Evolutionary conservation across 495 filamentous ascomycete species (phyloP).

Genomic region (Podospora pseudopauciseta): DNA sequence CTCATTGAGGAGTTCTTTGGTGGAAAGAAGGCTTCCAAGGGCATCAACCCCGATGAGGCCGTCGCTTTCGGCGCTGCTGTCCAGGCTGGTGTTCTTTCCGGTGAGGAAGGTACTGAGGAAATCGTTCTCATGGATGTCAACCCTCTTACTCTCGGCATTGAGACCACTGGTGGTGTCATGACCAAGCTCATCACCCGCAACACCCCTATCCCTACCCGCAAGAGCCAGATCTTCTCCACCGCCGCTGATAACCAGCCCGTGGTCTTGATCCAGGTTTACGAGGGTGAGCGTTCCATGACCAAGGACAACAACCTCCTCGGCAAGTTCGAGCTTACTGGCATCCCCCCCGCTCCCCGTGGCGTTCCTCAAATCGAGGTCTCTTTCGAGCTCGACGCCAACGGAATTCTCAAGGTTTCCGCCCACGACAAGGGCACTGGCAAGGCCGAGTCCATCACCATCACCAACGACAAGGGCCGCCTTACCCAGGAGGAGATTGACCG

Average conservation of each 20-base stretch:
- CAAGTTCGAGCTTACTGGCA: conserved; percentile 96
- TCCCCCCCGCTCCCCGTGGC: conserved; percentile 89
- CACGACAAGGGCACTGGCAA: conserved; percentile 97
- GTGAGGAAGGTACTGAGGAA: conserved; percentile 71
- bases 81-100: conserved; percentile 91
- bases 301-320: conserved; percentile 96
- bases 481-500: conserved; percentile 96
- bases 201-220: conserved; percentile 93
- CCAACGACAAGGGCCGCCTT: conserved; percentile 96
- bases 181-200: conserved; percentile 94
- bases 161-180: conserved; percentile 98
- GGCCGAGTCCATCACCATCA: conserved; percentile 93
- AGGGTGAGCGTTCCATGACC: conserved; percentile 94
- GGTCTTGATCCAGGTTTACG: conserved; percentile 94
- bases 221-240: conserved; percentile 97
- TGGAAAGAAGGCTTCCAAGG: conserved; percentile 95
- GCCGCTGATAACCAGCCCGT: conserved; percentile 97
- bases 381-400: conserved; percentile 96
- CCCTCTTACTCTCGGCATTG: conserved; percentile 95
- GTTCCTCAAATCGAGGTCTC: conserved; percentile 98
- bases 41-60: conserved; percentile 98
- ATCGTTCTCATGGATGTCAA: conserved; percentile 98
- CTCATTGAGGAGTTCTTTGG: conserved; percentile 94
- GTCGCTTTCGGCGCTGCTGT: conserved; percentile 97
- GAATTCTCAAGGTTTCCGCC: conserved; percentile 93